Evolutionary conservation across 345 rosid species (phyloP).

Genomic region (Barbarea vulgaris): DNA sequence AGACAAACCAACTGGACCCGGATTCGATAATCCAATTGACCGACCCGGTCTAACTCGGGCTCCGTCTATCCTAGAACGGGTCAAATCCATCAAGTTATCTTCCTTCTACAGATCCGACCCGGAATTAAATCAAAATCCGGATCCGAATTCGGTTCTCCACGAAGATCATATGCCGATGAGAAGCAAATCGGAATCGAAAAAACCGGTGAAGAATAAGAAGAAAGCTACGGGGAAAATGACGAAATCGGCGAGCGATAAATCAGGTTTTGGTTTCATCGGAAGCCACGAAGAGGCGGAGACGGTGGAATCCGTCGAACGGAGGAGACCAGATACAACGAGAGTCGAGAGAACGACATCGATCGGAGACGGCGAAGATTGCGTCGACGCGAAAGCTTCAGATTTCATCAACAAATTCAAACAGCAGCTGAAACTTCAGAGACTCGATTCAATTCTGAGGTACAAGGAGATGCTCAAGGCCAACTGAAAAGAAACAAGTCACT

Average conservation of each 20-base stretch:
- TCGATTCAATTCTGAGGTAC: slow-evolving; percentile 45
- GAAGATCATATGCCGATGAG: slow-evolving; percentile 43
- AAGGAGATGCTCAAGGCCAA: slow-evolving; percentile 43
- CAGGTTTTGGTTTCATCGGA: slow-evolving; percentile 23
- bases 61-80: slow-evolving; percentile 62
- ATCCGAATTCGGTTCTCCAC: background rate
- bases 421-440: slow-evolving; percentile 43
- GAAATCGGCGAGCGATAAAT: slow-evolving; percentile 71
- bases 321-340: slow-evolving; percentile 44
- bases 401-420: slow-evolving; percentile 47
- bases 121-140: slow-evolving; percentile 27
- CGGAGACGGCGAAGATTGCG: slow-evolving; percentile 41
- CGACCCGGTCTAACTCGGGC: slow-evolving; percentile 45
- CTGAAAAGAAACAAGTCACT: background rate
- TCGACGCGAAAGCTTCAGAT: slow-evolving; percentile 48
- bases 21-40: slow-evolving; percentile 5
- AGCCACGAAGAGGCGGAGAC: slow-evolving; percentile 27
- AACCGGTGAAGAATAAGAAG: slow-evolving; percentile 30
- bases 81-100: slow-evolving; percentile 58
- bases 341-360: slow-evolving; percentile 30
- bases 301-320: slow-evolving; percentile 36
- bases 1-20: slow-evolving; percentile 17
- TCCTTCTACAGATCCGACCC: slow-evolving; percentile 45
- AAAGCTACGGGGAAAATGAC: slow-evolving; percentile 50
- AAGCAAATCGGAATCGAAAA: slow-evolving; percentile 50